Base-by-base conservation (phyloP, 495 filamentous ascomycete genomes). In the Elaphomyces granulatus region DNA sequence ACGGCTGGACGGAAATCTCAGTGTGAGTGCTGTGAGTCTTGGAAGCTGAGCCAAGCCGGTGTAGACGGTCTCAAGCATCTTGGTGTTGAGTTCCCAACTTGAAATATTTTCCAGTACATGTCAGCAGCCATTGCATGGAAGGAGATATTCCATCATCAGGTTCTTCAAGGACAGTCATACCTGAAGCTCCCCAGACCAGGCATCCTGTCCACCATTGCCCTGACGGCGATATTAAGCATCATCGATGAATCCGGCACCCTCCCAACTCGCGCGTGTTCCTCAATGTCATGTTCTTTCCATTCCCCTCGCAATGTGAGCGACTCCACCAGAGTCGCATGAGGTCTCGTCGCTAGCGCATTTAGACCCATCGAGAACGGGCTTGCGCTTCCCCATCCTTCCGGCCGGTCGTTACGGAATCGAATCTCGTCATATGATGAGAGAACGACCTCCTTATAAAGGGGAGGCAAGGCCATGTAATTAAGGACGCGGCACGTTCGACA, bases 341-440 rank as follows among this genome's bases (percentile, higher is more conserved):
- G 63, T 36, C 68, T 61, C 6, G 72, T 77, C 32, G 76, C 70
- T 2, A 80, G 51, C 1, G 70, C 71, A 50, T 76, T 77, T 19
- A 80, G 54, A 2, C 70, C 75, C 71, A 75, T 75, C 4, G 67
- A 64, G 52, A 80, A 78, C 0, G 75, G 74, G 40, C 72, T 77
- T 2, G 67, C 72, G 36, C 66, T 67, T 15, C 75, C 75, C 56
- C 67, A 74, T 12, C 74, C 75, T 54, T 78, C 74, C 4, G 73
- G 70, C 38, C 66, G 51, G 28, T 74, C 73, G 46, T 66, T 64
- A 34, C 67, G 61, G 48, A 78, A 78, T 36, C 74, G 71, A 23
- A 78, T 75, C 31, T 66, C 63, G 32, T 71, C 58, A 54, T 80
- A 78, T 26, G 73, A 76, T 34, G 62, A 71, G 15, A 80, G 59